phyloP scores from a whole-genome alignment of 345 rosid genomes.

The Dimocarpus longan region DNA sequence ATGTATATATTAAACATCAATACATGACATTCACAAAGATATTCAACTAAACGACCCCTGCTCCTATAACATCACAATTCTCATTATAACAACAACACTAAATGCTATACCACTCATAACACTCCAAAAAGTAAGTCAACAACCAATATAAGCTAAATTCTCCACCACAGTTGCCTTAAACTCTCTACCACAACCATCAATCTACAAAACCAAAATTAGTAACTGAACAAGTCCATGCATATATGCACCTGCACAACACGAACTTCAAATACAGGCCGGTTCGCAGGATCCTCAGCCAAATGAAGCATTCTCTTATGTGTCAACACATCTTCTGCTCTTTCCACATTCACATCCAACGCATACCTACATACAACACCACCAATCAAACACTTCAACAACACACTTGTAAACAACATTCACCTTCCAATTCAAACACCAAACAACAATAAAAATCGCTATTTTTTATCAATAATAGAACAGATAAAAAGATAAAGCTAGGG shows the following conservation, averaged over 20 bases:
- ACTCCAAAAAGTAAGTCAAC: background rate
- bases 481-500: slow-evolving; percentile 3
- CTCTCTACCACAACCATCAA: background rate
- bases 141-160: background rate
- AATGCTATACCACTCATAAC: background rate
- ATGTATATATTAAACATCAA: background rate
- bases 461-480: background rate
- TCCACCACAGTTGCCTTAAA: background rate
- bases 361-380: slow-evolving; percentile 49
- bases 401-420: background rate
- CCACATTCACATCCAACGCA: slow-evolving; percentile 93
- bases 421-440: background rate
- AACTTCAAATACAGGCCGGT: slow-evolving; percentile 82
- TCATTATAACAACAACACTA: background rate
- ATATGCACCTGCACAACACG: slow-evolving; percentile 76
- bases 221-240: background rate
- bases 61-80: background rate
- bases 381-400: slow-evolving; percentile 4
- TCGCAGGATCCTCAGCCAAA: slow-evolving; percentile 76
- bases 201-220: background rate
- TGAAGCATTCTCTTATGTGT: slow-evolving; percentile 75
- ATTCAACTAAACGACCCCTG: background rate
- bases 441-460: background rate
- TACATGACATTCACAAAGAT: background rate
- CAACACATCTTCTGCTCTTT: slow-evolving; percentile 94